phyloP scores from a whole-genome alignment of 1,139 yeast species.

The Hemisphaericaspora subhashii region DNA sequence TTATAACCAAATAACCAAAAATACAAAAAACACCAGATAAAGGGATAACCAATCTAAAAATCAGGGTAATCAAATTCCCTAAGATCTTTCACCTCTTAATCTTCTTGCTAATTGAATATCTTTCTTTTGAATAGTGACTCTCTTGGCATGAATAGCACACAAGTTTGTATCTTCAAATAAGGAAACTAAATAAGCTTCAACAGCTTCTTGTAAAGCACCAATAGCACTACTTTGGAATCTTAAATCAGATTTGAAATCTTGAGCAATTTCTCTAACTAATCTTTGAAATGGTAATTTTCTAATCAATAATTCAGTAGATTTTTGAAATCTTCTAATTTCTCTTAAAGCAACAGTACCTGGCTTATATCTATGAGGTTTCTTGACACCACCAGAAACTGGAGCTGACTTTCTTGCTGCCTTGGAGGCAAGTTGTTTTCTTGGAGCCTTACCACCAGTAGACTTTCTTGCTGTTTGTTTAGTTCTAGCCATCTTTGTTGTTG shows the following conservation, averaged over 20 bases:
- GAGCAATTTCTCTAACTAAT: slow-evolving; percentile 51
- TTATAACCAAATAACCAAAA: neutral
- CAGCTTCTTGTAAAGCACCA: slow-evolving; percentile 56
- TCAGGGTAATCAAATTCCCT: slow-evolving; percentile 16
- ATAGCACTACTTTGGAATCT: slow-evolving; percentile 54
- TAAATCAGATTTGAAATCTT: slow-evolving; percentile 52
- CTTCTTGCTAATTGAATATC: slow-evolving; percentile 56
- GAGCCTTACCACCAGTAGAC: slow-evolving; percentile 56
- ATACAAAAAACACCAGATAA: neutral
- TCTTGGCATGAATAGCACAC: slow-evolving; percentile 56
- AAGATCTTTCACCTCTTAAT: slow-evolving; percentile 54
- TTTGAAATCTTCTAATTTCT: slow-evolving; percentile 56
- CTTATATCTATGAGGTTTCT: slow-evolving; percentile 56
- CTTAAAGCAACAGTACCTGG: slow-evolving; percentile 58
- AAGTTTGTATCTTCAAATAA: slow-evolving; percentile 54
- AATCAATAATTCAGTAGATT: slow-evolving; percentile 51
- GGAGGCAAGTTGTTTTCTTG: slow-evolving; percentile 55
- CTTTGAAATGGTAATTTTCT: slow-evolving; percentile 54
- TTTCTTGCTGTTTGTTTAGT: slow-evolving; percentile 56
- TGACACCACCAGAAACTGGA: slow-evolving; percentile 53
- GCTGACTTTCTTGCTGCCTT: slow-evolving; percentile 56
- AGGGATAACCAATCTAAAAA: neutral
- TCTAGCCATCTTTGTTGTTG: slow-evolving; percentile 41
- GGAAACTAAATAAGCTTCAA: slow-evolving; percentile 52
- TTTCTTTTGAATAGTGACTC: slow-evolving; percentile 55